Evolutionary conservation across 2,329 filamentous ascomycete genomes (phyloP).

Genomic region (Xylaria arbuscula): DNA sequence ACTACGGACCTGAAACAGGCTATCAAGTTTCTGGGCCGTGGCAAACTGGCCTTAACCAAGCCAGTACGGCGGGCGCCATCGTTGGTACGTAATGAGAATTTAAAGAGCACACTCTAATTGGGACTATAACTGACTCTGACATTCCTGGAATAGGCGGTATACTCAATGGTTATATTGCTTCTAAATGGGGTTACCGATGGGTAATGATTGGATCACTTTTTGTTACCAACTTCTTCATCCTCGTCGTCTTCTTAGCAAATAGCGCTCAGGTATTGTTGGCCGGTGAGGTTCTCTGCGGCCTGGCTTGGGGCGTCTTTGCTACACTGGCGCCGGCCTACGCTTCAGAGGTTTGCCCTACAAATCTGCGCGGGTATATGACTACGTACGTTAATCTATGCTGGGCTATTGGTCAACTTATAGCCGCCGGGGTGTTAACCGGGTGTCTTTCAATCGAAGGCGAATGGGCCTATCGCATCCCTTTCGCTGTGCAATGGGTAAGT

Average conservation of each 20-base stretch:
- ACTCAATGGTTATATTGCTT: slow-evolving; percentile 48
- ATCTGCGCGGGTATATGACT: slow-evolving; percentile 54
- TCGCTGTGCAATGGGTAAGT: slow-evolving; percentile 57
- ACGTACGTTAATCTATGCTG: slow-evolving; percentile 61
- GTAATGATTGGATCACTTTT: slow-evolving; percentile 48
- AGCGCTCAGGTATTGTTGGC: slow-evolving; percentile 42
- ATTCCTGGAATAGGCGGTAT: slow-evolving; percentile 42
- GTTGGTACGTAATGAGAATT: slow-evolving; percentile 42
- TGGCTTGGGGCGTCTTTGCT: slow-evolving; percentile 50
- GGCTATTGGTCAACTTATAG: slow-evolving; percentile 57
- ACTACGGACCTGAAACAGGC: slow-evolving; percentile 40
- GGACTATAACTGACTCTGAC: background rate
- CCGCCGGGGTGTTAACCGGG: slow-evolving; percentile 54
- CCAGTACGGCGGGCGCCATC: slow-evolving; percentile 47
- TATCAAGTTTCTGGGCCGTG: slow-evolving; percentile 48
- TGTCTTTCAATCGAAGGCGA: slow-evolving; percentile 52
- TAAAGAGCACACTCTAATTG: background rate
- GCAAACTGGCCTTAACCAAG: slow-evolving; percentile 49
- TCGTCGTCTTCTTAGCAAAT: slow-evolving; percentile 47
- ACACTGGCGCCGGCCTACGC: slow-evolving; percentile 51
- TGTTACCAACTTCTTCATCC: slow-evolving; percentile 47
- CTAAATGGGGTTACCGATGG: slow-evolving; percentile 47
- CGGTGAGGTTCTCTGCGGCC: slow-evolving; percentile 49
- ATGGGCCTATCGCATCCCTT: slow-evolving; percentile 58
- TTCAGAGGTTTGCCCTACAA: slow-evolving; percentile 51